Base-by-base conservation (phyloP, 2,329 filamentous ascomycete genomes). In the Colletotrichum noveboracense region DNA sequence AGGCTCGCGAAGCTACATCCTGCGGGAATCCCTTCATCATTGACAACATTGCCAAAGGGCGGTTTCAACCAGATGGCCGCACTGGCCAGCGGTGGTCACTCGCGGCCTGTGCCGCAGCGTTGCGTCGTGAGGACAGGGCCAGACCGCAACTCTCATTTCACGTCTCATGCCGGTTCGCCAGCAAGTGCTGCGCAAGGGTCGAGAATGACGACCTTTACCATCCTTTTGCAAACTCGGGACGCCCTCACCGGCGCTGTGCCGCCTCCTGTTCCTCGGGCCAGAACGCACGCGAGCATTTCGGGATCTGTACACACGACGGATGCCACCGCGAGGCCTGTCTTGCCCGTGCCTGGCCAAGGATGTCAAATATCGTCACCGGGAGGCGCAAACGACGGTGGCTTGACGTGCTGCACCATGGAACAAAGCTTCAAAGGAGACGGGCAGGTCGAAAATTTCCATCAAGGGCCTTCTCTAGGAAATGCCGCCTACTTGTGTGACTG, bases 381-480 rank as follows among this genome's bases (percentile, higher is more conserved):
- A 61, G 34, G 71, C 55, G 69, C 55, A 55, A 66, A 61, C 52
- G 62, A 55, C 36, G 21, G 72, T 72, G 55, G 72, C 72, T 71
- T 61, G n/a, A 62, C n/a, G 26, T 73, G 55, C 43, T 38, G 56
- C 60, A 71, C 43, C 68, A 30, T 62, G 12, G 30, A n/a, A 64
- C 28, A 56, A 13, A 38, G 28, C 36, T 43, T n/a, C 43, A 70
- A 62, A 73, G 58, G 65, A 21, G n/a, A 30, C 12, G 12, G 30
- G n/a, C 28, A 16, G 21, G 16, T 38, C 38, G 38, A 9, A 16
- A 16, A 32, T 21, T 56, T 4, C 30, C 18, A n/a, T 28, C 16
- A 26, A 9, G 26, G 13, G 24, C 58, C 13, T 36, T n/a, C n/a
- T n/a, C 7, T 7, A 4, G 58, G 24, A 7, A 43, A 12, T 43